Evolutionary conservation across 495 filamentous ascomycete genomes (phyloP).

Genomic region (Aspergillus indologenus): DNA sequence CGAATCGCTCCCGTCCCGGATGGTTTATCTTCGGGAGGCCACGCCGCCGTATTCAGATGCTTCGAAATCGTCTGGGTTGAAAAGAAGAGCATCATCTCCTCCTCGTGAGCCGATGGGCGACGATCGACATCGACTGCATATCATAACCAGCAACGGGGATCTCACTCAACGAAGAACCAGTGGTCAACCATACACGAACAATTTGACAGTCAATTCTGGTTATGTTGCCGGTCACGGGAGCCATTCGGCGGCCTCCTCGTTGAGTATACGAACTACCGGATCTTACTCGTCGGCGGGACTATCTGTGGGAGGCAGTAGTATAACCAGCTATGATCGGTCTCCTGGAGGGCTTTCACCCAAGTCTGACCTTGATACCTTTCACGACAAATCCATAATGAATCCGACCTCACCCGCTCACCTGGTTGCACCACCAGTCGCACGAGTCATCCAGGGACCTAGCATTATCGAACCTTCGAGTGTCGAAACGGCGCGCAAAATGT

Average conservation of each 20-base stretch:
- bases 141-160: slow-evolving; percentile 58
- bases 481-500: slow-evolving; percentile 40
- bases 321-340: slow-evolving; percentile 73
- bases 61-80: slow-evolving; percentile 56
- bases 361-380: slow-evolving; percentile 48
- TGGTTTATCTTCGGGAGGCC: slow-evolving; percentile 60
- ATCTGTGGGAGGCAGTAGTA: slow-evolving; percentile 66
- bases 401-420: slow-evolving; percentile 55
- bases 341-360: slow-evolving; percentile 69
- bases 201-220: slow-evolving; percentile 53
- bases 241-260: slow-evolving; percentile 69
- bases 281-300: slow-evolving; percentile 70
- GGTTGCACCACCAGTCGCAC: slow-evolving; percentile 22
- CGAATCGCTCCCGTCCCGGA: slow-evolving; percentile 54
- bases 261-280: slow-evolving; percentile 61
- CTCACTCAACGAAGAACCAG: slow-evolving; percentile 63
- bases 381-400: slow-evolving; percentile 50
- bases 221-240: slow-evolving; percentile 64
- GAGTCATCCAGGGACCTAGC: slow-evolving; percentile 16
- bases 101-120: slow-evolving; percentile 72
- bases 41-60: slow-evolving; percentile 41
- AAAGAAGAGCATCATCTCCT: slow-evolving; percentile 79
- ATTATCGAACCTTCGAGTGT: slow-evolving; percentile 32
- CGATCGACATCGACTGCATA: slow-evolving; percentile 57
- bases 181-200: slow-evolving; percentile 54